phyloP scores from a whole-genome alignment of 2,329 filamentous ascomycete species.

The Phialemoniopsis sp. region DNA sequence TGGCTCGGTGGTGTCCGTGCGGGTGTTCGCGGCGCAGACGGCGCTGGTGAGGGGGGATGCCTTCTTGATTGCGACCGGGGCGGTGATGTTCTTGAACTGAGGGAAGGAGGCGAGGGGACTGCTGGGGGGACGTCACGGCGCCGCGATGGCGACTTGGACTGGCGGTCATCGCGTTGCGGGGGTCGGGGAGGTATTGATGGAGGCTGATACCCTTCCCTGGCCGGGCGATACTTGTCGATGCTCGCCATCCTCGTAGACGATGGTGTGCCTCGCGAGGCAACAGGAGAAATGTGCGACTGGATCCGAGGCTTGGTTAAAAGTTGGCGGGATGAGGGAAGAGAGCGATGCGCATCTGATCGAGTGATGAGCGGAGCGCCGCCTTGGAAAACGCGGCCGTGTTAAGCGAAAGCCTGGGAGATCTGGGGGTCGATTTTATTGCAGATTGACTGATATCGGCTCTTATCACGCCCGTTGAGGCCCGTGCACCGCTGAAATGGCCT shows the following conservation, averaged over 20 bases:
- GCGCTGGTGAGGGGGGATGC: slow-evolving; percentile 37
- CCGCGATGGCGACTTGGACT: slow-evolving; percentile 45
- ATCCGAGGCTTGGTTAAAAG: no score
- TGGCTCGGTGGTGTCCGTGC: slow-evolving; percentile 44
- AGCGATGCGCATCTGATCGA: no score
- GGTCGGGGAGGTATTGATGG: slow-evolving; percentile 35
- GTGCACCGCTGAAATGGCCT: no score
- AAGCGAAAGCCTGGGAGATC: no score
- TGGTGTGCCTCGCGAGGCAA: slow-evolving; percentile 8
- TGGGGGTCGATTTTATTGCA: no score
- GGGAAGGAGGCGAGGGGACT: slow-evolving; percentile 56
- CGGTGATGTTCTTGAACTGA: slow-evolving; percentile 50
- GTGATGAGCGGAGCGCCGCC: no score
- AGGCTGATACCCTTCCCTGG: slow-evolving; percentile 54
- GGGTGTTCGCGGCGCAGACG: slow-evolving; percentile 30
- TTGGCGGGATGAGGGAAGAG: no score
- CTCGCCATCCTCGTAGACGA: slow-evolving; percentile 42
- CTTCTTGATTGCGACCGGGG: slow-evolving; percentile 41
- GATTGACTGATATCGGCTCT: no score
- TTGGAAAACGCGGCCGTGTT: no score
- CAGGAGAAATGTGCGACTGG: background rate
- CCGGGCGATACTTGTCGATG: slow-evolving; percentile 55
- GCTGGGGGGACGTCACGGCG: slow-evolving; percentile 56
- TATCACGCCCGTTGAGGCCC: no score
- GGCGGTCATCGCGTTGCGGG: slow-evolving; percentile 30